Conservation (phyloP, 2,329 filamentous ascomycete species). For the Stylonectria norvegica region DNA sequence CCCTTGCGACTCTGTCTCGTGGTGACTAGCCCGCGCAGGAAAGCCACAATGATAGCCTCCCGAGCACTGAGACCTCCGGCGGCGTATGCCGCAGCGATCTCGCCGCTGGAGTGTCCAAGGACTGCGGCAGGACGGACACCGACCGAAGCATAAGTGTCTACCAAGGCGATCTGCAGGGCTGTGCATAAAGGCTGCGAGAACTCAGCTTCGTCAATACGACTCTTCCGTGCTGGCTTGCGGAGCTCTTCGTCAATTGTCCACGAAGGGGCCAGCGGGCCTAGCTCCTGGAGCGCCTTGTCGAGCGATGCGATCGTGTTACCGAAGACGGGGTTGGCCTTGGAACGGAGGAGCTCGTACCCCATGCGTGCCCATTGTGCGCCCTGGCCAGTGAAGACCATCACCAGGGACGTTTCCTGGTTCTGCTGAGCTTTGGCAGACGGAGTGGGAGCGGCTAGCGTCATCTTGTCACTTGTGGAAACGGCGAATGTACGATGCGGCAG, state of each 20-base stretch:
- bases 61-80: constrained; percentile 10
- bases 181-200: constrained; percentile 40
- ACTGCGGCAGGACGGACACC: constrained; percentile 28
- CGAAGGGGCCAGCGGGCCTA: neutral
- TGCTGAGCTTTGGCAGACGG: too few relatives aligned
- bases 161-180: constrained; percentile 39
- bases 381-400: constrained; percentile 31
- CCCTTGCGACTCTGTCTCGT: constrained; percentile 15
- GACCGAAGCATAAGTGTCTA: constrained; percentile 34
- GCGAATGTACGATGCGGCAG: neutral
- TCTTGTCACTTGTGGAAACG: neutral
- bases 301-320: constrained; percentile 2
- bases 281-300: constrained; percentile 21
- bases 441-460: neutral
- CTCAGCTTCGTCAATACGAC: constrained; percentile 32
- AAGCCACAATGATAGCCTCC: constrained; percentile 33
- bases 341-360: constrained; percentile 25
- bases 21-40: constrained; percentile 33
- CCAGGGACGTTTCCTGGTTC: too few relatives aligned
- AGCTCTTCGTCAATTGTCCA: constrained; percentile 3
- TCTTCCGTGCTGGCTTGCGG: neutral
- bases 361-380: constrained; percentile 33
- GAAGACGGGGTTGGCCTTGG: constrained; percentile 4
- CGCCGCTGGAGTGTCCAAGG: constrained; percentile 37
- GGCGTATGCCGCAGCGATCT: constrained; percentile 37